Base-by-base conservation (phyloP, 495 filamentous ascomycete species). In the Tuber magnatum region DNA sequence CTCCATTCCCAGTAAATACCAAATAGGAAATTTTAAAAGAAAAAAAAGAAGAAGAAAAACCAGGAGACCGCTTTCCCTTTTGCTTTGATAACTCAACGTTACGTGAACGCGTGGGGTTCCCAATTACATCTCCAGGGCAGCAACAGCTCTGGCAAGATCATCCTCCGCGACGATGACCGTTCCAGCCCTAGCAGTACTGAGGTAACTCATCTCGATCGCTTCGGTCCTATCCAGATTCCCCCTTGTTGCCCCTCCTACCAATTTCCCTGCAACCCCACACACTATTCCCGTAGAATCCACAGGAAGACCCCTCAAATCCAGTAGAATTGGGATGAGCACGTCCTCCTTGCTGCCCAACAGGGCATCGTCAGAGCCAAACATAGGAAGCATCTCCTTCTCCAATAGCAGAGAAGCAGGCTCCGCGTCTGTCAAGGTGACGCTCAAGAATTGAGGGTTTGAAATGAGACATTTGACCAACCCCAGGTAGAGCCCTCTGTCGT, bases 271-370 rank as follows among this genome's bases (percentile, higher is more conserved):
- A 32, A 97, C 92, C 12, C 94, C 94, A 79, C 93, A 97, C 48
- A 97, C 93, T 73, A 97, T 97, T 46, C 95, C 95, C 1, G 93
- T 97, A 6, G 92, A 93, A 83, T 97, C 94, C 38, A 94, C 86
- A 1, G 94, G 93, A 4, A 98, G 86, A 42, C 90, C 89, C 35
- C 88, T 88, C 71, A 99, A 86, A 78, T 97, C 93, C 3, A 99
- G 87, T 77, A 92, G 94, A 76, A 99, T 95, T 0, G 95, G 94
- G 22, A 98, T 89, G 24, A 97, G 88, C 44, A 89, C 88, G 71
- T 93, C 91, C 38, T 81, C 80, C 68, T 91, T 92, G 42, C 90
- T 90, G 20, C 95, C 94, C 0, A 96, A 88, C 1, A 98, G 86
- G 8, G 91, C 86, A 77, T 91, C 87, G 35, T 84, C 83, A 1